phyloP scores from a whole-genome alignment of 75 land plant genomes.

The Larix kaempferi region DNA sequence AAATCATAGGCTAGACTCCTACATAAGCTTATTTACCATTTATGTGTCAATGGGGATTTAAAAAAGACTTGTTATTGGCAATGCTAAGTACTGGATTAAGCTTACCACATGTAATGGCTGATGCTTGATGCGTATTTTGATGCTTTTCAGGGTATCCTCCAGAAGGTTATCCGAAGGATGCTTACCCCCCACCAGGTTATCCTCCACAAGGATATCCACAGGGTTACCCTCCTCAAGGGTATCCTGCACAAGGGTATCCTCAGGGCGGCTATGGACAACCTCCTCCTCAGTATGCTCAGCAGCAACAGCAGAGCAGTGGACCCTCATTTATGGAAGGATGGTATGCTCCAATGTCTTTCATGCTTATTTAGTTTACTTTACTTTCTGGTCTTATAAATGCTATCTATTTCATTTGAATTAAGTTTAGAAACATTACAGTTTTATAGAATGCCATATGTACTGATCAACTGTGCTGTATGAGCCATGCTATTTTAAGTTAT shows the following conservation, averaged over 20 bases:
- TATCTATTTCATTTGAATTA: too few relatives aligned
- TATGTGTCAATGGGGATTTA: neutral
- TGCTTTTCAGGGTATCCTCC: slow-evolving; percentile 27
- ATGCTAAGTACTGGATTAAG: too few relatives aligned
- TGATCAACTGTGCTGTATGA: too few relatives aligned
- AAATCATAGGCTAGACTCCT: too few relatives aligned
- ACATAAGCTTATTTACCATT: too few relatives aligned
- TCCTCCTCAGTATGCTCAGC: slow-evolving; percentile 26
- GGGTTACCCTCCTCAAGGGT: slow-evolving; percentile 26
- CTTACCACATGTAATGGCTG: neutral
- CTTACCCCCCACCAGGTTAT: slow-evolving; percentile 40
- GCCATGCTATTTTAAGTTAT: too few relatives aligned
- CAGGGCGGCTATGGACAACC: slow-evolving; percentile 19
- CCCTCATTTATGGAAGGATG: slow-evolving; percentile 38
- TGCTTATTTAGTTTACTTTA: neutral
- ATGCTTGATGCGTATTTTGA: neutral
- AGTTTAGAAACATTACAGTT: too few relatives aligned
- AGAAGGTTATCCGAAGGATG: slow-evolving; percentile 39
- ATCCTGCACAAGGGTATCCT: slow-evolving; percentile 30
- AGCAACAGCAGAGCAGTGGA: slow-evolving; percentile 16
- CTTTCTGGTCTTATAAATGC: too few relatives aligned
- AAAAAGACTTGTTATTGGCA: neutral
- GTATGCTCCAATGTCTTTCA: slow-evolving; percentile 9
- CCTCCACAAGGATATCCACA: slow-evolving; percentile 33
- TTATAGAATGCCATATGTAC: too few relatives aligned